Percentiles rank a stretch among this genome's conserved stretches.
Evolutionary conservation across 2,329 filamentous ascomycete genomes (phyloP).

Genomic region (Penicillium hordei): DNA sequence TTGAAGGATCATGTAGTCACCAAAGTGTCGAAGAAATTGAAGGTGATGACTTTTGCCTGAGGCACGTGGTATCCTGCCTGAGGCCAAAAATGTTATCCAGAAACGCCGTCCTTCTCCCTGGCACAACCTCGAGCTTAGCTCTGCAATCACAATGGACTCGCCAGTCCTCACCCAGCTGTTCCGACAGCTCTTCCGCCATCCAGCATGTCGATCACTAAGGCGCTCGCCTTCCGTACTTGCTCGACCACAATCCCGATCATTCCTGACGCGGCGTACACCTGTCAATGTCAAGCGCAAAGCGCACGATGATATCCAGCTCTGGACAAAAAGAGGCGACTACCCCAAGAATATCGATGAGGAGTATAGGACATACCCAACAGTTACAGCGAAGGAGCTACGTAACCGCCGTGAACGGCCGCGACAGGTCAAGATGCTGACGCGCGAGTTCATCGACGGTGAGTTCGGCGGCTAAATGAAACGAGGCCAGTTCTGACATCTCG

Average conservation of each 20-base stretch:
- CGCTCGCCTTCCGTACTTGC: constrained; percentile 31
- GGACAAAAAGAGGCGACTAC: constrained; percentile 81
- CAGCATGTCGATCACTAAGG: constrained; percentile 59
- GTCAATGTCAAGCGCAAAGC: constrained; percentile 43
- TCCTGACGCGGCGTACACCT: constrained; percentile 36
- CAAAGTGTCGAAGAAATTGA: neutral
- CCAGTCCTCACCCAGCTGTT: constrained; percentile 76
- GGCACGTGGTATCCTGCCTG: constrained; percentile 10
- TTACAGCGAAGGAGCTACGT: constrained; percentile 78
- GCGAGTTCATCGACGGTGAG: constrained; percentile 93
- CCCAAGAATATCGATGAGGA: constrained; percentile 76
- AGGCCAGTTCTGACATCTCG: constrained; percentile 7
- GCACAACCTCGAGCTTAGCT: constrained; percentile 8
- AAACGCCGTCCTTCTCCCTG: constrained; percentile 11
- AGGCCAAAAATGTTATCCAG: constrained; percentile 16
- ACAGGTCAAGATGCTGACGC: constrained; percentile 92
- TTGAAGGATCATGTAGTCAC: neutral
- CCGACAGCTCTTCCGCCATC: constrained; percentile 78
- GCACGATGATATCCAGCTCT: constrained; percentile 64
- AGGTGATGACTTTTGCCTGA: neutral
- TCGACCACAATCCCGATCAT: constrained; percentile 38
- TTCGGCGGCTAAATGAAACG: constrained; percentile 16
- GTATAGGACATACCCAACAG: constrained; percentile 76
- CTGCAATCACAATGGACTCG: constrained; percentile 67
- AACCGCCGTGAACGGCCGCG: constrained; percentile 71